phyloP scores from a whole-genome alignment of 148 eudicot species.

The Drosera capensis region DNA sequence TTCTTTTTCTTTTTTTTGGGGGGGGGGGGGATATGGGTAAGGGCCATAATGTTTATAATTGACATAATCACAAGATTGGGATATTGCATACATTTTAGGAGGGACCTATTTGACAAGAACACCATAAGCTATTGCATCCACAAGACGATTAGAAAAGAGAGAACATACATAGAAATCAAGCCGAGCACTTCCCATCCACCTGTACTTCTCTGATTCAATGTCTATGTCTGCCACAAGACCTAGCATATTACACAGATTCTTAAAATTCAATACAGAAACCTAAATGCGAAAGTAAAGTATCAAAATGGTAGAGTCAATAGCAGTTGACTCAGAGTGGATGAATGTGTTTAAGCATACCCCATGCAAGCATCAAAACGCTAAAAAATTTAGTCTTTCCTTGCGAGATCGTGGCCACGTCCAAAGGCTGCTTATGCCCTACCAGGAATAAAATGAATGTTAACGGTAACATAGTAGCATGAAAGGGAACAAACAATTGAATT shows the following conservation, averaged over 20 bases:
- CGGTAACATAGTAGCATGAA: slow-evolving; percentile 5
- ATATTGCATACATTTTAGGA: too few species aligned
- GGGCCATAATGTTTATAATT: too few species aligned
- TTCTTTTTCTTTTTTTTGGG: too few species aligned
- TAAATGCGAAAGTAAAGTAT: neutral
- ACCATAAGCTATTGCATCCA: too few species aligned
- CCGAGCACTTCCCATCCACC: slow-evolving; percentile 98
- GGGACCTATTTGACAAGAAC: too few species aligned
- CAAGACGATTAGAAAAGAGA: too few species aligned
- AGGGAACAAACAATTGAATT: neutral
- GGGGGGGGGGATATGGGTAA: too few species aligned
- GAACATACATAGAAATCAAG: slow-evolving; percentile 67
- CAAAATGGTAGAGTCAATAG: neutral
- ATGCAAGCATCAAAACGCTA: slow-evolving; percentile 88
- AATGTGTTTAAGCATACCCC: slow-evolving; percentile 39
- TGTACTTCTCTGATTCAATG: slow-evolving; percentile 89
- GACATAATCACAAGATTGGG: too few species aligned
- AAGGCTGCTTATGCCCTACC: slow-evolving; percentile 58
- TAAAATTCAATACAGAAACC: slow-evolving; percentile 2
- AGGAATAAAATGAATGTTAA: slow-evolving; percentile 5
- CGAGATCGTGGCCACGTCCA: slow-evolving; percentile 74
- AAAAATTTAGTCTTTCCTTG: slow-evolving; percentile 67
- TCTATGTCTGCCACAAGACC: slow-evolving; percentile 93
- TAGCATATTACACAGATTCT: slow-evolving; percentile 12
- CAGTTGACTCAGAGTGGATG: neutral